phyloP scores from a whole-genome alignment of 2,329 filamentous ascomycete species.

The Pseudogymnoascus sp. region DNA sequence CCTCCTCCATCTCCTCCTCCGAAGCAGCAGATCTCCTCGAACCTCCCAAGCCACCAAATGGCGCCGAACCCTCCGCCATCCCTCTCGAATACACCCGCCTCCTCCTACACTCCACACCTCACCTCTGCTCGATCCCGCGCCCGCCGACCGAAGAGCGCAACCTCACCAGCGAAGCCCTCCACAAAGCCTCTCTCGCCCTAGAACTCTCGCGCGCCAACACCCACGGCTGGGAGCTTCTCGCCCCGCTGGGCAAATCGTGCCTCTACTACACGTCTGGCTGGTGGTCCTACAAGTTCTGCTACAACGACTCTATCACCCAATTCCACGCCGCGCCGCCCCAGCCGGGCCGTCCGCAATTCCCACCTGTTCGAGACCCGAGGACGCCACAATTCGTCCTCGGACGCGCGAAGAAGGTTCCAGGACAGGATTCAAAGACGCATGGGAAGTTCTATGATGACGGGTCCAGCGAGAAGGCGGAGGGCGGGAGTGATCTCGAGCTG shows the following conservation, averaged over 20 bases:
- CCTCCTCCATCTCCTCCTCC: constrained; percentile 52
- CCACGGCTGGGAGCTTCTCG: constrained; percentile 60
- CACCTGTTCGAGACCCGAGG: constrained; percentile 58
- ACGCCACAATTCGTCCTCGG: constrained; percentile 61
- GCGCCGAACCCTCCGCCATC: not conserved
- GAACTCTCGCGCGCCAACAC: constrained; percentile 62
- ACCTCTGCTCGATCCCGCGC: constrained; percentile 60
- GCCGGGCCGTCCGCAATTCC: constrained; percentile 53
- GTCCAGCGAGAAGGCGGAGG: constrained; percentile 24
- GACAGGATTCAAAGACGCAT: constrained; percentile 19
- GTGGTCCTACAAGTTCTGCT: constrained; percentile 75
- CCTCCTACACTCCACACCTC: constrained; percentile 12
- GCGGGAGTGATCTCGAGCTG: constrained; percentile 21
- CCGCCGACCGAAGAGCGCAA: constrained; percentile 42
- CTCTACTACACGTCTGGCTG: constrained; percentile 66
- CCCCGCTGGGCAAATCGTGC: constrained; percentile 62
- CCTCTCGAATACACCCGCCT: constrained; percentile 6
- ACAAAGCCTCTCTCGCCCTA: constrained; percentile 55
- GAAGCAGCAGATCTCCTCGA: constrained; percentile 44
- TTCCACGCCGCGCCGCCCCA: constrained; percentile 63
- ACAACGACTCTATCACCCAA: constrained; percentile 61
- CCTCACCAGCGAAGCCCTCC: constrained; percentile 43
- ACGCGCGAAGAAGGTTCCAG: constrained; percentile 37
- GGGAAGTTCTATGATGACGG: constrained; percentile 21
- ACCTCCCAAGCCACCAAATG: not conserved